Base-by-base conservation (phyloP, 371 early-diverging fungal species). In the Mucor piriformis region DNA sequence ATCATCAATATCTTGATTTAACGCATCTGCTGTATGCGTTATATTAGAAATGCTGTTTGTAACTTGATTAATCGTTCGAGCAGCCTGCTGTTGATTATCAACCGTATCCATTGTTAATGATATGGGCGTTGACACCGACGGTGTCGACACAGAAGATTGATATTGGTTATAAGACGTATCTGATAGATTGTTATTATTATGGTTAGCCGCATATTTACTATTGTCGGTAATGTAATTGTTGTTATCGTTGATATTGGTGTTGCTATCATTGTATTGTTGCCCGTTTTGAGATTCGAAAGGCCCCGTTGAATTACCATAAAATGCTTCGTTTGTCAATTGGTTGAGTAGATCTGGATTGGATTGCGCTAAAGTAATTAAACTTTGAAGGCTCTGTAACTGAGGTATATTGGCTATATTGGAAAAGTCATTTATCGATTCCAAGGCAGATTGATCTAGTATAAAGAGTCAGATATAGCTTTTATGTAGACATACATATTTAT, bases 1-100 rank as follows among this genome's bases (percentile, higher is more conserved):
- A 24, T 67, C 67, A 37, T 76, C 72, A 38, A 79, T 79, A 35
- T 73, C 69, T 34, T 72, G 64, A 34, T 59, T 73, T 10, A 78
- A 60, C 16, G 64, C 63, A 50, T 72, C 67, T 3, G 77, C 73
- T 7, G 73, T 54, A 32, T 56, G 57, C 5, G 64, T 40, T 6
- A 69, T 52, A 18, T 54, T 54, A 0, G 61, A 53, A 12, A 77
- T 70, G 29, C 61, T 63, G 29, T 64, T 59, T 13, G 67, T 63
- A 3, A 69, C 51, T 33, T 66, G 50, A 21, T 33, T 44, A 1
- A 72, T 54, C 3, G 59, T 58, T 1, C 50, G 58, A 6, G 50
- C 38, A 7, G 16, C 15, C 27, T 48, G 49, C 33, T 8, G 10
- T 53, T 48, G 12, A 18, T 18, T 49, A 42, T 42, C 18, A 18